These are phyloP conservation scores for Mortierella sp. DNA, from an alignment of 371 early-diverging fungal genomes.

Conservation along the genomic window DNA sequence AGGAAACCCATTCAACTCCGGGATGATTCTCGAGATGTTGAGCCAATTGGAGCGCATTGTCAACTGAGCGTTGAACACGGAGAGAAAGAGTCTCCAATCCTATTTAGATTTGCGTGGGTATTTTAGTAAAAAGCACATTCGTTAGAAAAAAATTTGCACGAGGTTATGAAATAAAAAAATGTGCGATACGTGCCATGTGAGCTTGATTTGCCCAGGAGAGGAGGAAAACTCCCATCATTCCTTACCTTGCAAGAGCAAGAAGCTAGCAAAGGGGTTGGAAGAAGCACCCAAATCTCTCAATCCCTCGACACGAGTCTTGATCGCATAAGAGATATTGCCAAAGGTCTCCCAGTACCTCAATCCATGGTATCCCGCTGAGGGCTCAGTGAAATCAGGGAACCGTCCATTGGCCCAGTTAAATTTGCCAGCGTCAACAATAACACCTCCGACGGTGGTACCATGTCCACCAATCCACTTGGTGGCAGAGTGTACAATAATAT, in stretches of 20 bases:
- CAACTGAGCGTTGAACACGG: slow-evolving; percentile 87
- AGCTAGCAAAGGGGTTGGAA: slow-evolving; percentile 88
- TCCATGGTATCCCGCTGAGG: slow-evolving; percentile 88
- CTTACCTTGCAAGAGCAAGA: slow-evolving; percentile 83
- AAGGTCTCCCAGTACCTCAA: slow-evolving; percentile 88
- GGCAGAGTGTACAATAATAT: slow-evolving; percentile 91
- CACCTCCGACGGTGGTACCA: slow-evolving; percentile 89
- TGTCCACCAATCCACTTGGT: slow-evolving; percentile 95
- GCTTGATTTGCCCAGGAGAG: no score
- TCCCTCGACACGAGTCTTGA: slow-evolving; percentile 83
- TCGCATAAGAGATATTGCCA: slow-evolving; percentile 77
- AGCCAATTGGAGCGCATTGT: slow-evolving; percentile 84
- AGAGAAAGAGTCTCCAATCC: slow-evolving; percentile 88
- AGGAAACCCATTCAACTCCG: slow-evolving; percentile 85
- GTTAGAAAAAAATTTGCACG: not conserved
- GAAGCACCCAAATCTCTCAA: slow-evolving; percentile 89
- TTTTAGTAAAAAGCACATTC: not conserved
- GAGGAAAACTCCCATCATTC: slow-evolving; percentile 6
- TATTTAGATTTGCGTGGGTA: slow-evolving; percentile 1
- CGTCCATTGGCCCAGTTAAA: slow-evolving; percentile 91
- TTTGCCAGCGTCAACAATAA: slow-evolving; percentile 86
- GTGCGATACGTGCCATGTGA: not conserved
- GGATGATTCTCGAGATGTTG: slow-evolving; percentile 79
- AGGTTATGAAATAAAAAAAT: not conserved
- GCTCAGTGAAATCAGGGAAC: slow-evolving; percentile 90